Base-by-base conservation (phyloP, 306 rosid genomes). In the Fragaria vesca region DNA sequence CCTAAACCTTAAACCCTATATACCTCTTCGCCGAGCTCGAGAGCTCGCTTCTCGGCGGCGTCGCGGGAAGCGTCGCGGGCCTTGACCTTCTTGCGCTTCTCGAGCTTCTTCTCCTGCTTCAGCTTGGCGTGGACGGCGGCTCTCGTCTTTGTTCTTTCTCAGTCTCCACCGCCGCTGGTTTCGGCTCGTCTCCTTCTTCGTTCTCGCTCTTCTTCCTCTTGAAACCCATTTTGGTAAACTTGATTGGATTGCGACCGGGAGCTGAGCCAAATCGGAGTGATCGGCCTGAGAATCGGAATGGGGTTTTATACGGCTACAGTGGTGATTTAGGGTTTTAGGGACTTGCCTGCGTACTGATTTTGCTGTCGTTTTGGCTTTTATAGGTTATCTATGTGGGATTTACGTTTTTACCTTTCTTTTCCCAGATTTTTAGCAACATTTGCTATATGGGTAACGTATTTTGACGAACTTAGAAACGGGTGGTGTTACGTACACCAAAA, bases 21-120 rank as follows among this genome's bases (percentile, higher is more conserved):
- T 13, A 89, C 98, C 93, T 95, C 93, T 73, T 93, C 97, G 20
- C 99, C 99, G 65, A 93, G 97, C 83, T 95, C 97, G 32, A 95
- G 91, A 79, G 99, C 99, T 26, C 82, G 83, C 72, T 90, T 89
- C 57, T 83, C 82, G 0, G 93, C 96, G 8, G 91, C 90, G n/a
- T n/a, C n/a, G n/a, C n/a, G n/a, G n/a, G n/a, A n/a, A n/a, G n/a
- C n/a, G 3, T 91, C 96, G 0, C 99, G 93, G 60, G 90, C 91
- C 71, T 93, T 91, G 12, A 86, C 72, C 79, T 87, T 88, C 76
- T 88, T 87, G 17, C 94, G 96, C 82, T 95, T 95, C 16, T 93
- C 99, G 12, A 93, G 88, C 83, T 87, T 95, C 89, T 95, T 95
- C 81, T 93, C 84, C 0, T 75, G 89, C 84, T 93, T 91, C 62